Evolutionary conservation across 2,329 filamentous ascomycete genomes (phyloP).

Genomic region (Domatiomyces globalis): DNA sequence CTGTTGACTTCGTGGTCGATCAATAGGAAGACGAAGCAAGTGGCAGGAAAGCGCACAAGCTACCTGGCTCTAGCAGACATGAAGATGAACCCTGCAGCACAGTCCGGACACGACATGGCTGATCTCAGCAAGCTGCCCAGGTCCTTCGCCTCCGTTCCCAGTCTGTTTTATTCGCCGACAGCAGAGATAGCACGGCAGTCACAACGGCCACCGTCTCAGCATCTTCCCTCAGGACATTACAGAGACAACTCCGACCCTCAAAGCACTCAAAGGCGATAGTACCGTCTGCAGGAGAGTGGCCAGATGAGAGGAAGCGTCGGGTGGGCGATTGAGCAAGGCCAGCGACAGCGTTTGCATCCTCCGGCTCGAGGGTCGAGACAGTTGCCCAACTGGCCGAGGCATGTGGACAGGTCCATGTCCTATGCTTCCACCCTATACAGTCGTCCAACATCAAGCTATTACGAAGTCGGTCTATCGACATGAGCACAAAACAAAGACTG

Average conservation of each 20-base stretch:
- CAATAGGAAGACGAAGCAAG: slow-evolving; percentile 77
- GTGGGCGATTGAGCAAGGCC: not conserved
- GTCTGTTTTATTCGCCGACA: slow-evolving; percentile 91
- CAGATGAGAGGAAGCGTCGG: not conserved
- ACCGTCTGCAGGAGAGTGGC: not conserved
- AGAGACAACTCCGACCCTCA: slow-evolving; percentile 13
- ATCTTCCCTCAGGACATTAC: slow-evolving; percentile 17
- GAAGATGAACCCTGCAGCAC: slow-evolving; percentile 20
- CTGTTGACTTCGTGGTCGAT: slow-evolving; percentile 77
- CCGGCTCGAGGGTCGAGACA: not conserved
- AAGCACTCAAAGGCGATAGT: not conserved
- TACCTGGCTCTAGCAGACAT: slow-evolving; percentile 44
- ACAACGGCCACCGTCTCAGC: slow-evolving; percentile 9
- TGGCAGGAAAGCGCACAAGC: slow-evolving; percentile 56
- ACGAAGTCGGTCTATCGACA: not conserved
- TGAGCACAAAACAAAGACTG: not conserved
- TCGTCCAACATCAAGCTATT: not conserved
- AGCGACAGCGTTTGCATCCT: not conserved
- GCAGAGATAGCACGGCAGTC: slow-evolving; percentile 32
- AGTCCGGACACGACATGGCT: slow-evolving; percentile 23
- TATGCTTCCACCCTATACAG: not conserved
- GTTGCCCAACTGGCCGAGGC: too few relatives aligned
- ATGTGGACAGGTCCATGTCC: not conserved
- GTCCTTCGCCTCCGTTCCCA: slow-evolving; percentile 25
- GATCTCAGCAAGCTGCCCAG: slow-evolving; percentile 15